phyloP scores from a whole-genome alignment of 129 eudicot genomes.

The Smallanthus sonchifolius region DNA sequence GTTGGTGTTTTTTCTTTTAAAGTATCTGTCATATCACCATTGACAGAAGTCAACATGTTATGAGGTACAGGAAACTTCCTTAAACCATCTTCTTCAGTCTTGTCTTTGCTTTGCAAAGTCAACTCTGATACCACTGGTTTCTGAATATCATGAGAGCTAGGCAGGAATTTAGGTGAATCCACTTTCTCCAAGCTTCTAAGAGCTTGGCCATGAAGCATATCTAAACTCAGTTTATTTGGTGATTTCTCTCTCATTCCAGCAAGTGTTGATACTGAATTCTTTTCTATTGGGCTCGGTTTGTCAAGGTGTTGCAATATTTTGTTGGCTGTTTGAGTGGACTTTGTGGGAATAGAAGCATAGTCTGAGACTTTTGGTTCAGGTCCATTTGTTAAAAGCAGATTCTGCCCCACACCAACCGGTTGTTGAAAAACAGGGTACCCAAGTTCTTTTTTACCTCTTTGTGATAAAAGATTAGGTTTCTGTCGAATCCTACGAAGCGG shows the following conservation, averaged over 20 bases:
- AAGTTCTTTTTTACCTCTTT: constrained; percentile 36
- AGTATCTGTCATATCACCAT: constrained; percentile 27
- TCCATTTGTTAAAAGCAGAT: constrained; percentile 28
- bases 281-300: constrained; percentile 51
- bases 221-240: constrained; percentile 42
- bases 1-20: constrained; percentile 13
- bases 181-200: constrained; percentile 66
- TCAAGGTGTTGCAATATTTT: constrained; percentile 80
- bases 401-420: constrained; percentile 20
- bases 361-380: constrained; percentile 20
- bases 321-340: constrained; percentile 69
- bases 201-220: constrained; percentile 74
- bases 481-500: constrained; percentile 81
- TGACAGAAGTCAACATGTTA: constrained; percentile 20
- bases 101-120: constrained; percentile 27
- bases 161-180: constrained; percentile 40
- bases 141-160: constrained; percentile 27
- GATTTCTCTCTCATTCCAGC: constrained; percentile 37
- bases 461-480: constrained; percentile 59
- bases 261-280: constrained; percentile 33
- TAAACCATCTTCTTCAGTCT: constrained; percentile 1
- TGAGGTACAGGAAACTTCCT: constrained; percentile 18
- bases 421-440: constrained; percentile 31
- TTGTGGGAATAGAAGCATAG: constrained; percentile 55
- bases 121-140: constrained; percentile 31